A percentile compares a stretch with the other conserved stretches of the same genome.
phyloP scores from a whole-genome alignment of 2,329 filamentous ascomycete genomes.

The Purpureocillium lavendulum region DNA sequence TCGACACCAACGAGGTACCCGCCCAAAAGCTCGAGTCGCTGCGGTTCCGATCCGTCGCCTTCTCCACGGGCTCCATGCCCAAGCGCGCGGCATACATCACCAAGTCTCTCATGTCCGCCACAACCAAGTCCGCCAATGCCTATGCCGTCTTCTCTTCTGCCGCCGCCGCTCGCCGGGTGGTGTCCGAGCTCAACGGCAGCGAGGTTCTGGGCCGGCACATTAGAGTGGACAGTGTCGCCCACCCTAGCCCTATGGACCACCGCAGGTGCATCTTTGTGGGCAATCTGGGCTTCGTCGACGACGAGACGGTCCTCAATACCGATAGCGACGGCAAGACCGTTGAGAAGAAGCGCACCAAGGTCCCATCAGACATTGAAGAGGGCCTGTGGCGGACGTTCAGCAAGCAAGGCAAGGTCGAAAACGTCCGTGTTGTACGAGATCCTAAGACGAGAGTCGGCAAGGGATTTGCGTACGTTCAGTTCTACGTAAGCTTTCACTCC shows the following conservation, averaged over 20 bases:
- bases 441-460: constrained; percentile 88
- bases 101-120: constrained; percentile 82
- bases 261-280: constrained; percentile 92
- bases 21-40: constrained; percentile 78
- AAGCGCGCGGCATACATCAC: constrained; percentile 94
- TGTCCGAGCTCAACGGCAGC: constrained; percentile 72
- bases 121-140: constrained; percentile 87
- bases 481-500: constrained; percentile 56
- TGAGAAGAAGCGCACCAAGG: constrained; percentile 65
- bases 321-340: constrained; percentile 58
- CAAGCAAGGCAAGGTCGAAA: constrained; percentile 75
- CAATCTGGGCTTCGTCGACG: constrained; percentile 92
- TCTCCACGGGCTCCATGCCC: constrained; percentile 65
- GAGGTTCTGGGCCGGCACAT: constrained; percentile 80
- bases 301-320: constrained; percentile 65
- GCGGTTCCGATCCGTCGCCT: constrained; percentile 89
- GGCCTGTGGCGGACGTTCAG: constrained; percentile 79
- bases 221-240: constrained; percentile 82
- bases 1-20: constrained; percentile 42
- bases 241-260: constrained; percentile 75
- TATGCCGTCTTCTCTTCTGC: constrained; percentile 82
- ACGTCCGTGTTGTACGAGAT: constrained; percentile 85
- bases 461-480: constrained; percentile 96
- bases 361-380: constrained; percentile 82
- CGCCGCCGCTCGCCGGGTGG: constrained; percentile 67